These are phyloP conservation scores for Inosperma sp. DNA, from an alignment of 768 basidiomycete species.

Conservation along the genomic window DNA sequence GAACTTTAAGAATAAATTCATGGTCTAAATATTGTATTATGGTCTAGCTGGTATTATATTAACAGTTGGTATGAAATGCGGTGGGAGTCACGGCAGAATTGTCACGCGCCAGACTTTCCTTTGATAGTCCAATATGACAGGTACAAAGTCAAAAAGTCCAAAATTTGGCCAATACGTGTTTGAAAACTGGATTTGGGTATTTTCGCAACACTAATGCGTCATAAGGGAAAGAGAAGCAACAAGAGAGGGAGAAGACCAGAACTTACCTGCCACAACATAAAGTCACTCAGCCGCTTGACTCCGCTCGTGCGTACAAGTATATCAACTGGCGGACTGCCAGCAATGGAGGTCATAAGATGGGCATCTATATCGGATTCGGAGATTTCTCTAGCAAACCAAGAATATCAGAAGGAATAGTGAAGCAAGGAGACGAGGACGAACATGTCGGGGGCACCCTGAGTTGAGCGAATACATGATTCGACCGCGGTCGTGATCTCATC, in stretches of 20 bases:
- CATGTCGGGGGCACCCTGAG: conserved; percentile 23
- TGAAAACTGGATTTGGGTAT: conserved; percentile 85
- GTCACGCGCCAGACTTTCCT: conserved; percentile 72
- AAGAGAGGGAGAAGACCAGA: not conserved
- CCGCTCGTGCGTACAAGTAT: conserved; percentile 90
- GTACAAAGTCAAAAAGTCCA: conserved; percentile 79
- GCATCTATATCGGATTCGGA: conserved; percentile 65
- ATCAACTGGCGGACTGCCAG: conserved; percentile 76
- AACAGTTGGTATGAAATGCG: too few species aligned
- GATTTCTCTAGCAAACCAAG: conserved; percentile 26
- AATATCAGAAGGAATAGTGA: not conserved
- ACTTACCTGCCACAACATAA: conserved; percentile 90
- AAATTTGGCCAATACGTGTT: conserved; percentile 91
- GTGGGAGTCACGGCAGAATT: too few species aligned
- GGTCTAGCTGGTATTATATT: too few species aligned
- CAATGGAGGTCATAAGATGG: conserved; percentile 60
- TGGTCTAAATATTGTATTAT: not conserved
- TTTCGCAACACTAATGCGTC: conserved; percentile 61
- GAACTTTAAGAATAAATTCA: not conserved
- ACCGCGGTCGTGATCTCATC: conserved; percentile 90
- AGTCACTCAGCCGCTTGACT: conserved; percentile 85
- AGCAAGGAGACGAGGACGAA: conserved; percentile 11
- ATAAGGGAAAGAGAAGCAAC: not conserved
- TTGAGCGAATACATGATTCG: conserved; percentile 41
- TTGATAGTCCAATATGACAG: conserved; percentile 86